Base-by-base conservation (phyloP, 305 asterid species). In the Fraxinus velutina region DNA sequence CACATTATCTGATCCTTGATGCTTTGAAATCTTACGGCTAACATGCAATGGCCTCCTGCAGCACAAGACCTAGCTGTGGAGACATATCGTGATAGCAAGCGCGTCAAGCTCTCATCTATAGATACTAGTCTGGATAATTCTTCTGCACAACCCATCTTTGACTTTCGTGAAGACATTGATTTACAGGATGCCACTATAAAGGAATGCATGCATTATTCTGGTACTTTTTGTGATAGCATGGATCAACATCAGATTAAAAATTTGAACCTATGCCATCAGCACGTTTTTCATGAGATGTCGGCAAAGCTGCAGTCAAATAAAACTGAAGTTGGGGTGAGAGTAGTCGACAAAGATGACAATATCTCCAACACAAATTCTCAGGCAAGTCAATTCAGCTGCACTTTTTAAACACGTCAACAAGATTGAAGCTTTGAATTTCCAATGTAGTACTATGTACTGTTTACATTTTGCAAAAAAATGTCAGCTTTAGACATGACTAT, bases 21-120 rank as follows among this genome's bases (percentile, higher is more conserved):
- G 27, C 60, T 66, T 24, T 76, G 3, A 74, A 44, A 62, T 73
- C 9, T 42, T 71, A 76, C 37, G 62, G 78, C 32, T 80, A 66
- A 66, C 73, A 24, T 77, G 42, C 68, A 37, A 64, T 75, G 79
- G 81, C 75, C 73, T 79, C 78, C 39, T 83, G 88, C 90, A 86
- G 90, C 86, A 78, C 80, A 80, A 82, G 84, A 73, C 71, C 50
- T 34, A 55, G 81, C n/a, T 71, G 30, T 73, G 85, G 85, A 85
- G 80, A 81, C 79, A 76, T 74, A 37, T 82, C 81, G 76, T 79
- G 57, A 78, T 64, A 83, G 34, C 79, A 86, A 86, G 86, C 88
- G 86, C 33, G 39, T 85, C 82, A 87, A 85, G 86, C 87, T 85
- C 80, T 81, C 88, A 5, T 75, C 84, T 64, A 21, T 17, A 44